Conservation (phyloP, 441 rosid species). For the Syzygium malaccense region DNA sequence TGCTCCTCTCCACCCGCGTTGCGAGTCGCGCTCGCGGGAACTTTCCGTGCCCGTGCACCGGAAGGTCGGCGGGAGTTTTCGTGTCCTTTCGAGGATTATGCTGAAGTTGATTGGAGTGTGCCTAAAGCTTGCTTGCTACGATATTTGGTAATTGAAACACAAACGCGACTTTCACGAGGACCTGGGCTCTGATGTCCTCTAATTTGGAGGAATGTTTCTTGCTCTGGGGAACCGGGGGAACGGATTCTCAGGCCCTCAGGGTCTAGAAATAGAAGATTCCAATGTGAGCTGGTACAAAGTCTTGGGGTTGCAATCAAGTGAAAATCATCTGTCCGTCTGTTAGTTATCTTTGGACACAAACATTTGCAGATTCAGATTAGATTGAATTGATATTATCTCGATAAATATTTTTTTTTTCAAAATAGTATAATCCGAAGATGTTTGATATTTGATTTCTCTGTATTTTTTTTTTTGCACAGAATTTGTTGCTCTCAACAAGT, state of each 20-base stretch:
- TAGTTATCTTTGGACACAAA: not conserved
- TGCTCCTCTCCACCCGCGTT: not conserved
- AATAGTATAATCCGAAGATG: not conserved
- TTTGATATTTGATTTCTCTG: not conserved
- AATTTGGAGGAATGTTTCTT: not conserved
- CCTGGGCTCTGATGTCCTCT: not conserved
- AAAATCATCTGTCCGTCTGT: not conserved
- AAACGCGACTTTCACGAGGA: not conserved
- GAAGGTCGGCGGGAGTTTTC: not conserved
- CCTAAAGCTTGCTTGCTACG: not conserved
- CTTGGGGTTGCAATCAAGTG: not conserved
- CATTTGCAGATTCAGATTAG: not conserved
- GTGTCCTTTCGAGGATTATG: not conserved
- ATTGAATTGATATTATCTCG: not conserved
- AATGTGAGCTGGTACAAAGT: not conserved
- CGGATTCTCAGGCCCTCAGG: not conserved
- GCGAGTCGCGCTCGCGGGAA: not conserved
- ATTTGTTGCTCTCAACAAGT: conserved; percentile 60
- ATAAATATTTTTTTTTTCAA: not conserved
- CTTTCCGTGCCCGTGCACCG: not conserved
- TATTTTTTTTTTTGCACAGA: conserved; percentile 23
- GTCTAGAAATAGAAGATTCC: not conserved
- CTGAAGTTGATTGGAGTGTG: not conserved
- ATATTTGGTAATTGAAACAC: not conserved
- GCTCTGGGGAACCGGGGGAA: not conserved